Evolutionary conservation across 495 filamentous ascomycete species (phyloP), one percentile per base, ranked within the genome.

Genomic region (Penicillium coprophilum): DNA sequence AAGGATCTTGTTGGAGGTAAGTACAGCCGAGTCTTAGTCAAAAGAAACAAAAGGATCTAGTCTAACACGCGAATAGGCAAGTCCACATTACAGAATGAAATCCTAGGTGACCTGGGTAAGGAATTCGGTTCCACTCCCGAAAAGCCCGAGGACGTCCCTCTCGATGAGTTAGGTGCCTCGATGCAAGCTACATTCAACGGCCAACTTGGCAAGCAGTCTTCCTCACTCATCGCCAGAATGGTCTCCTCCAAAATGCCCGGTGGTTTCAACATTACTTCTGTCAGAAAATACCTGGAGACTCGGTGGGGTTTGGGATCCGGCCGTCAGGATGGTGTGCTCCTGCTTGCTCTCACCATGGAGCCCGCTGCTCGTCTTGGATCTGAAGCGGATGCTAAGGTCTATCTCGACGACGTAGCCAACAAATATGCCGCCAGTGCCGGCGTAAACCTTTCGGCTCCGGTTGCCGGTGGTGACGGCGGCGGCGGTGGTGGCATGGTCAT

Each of bases 241-340:
- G 92, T 99, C 27, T 97, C 95, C 4, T 96, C 94, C 6, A 99
- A 99, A 73, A 97, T 99, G 94, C 95, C 94, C 31, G 95, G 92
- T 67, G 94, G 94, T 46, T 99, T 97, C 81, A 99, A 97, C 69
- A 97, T 97, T 68, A 96, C 93, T 62, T 80, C 87, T 2, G 90
- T 94, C 12, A 82, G 93, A 46, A 97, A 99, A 76, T 94, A 97
- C 63, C 71, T 99, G 21, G 91, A 96, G 75, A 93, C 92, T 6
- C 80, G 91, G 68, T 99, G 92, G 91, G 95, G 94, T 32, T 75
- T 99, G 51, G 90, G 80, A 5, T 69, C 87, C 31, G 95, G 95
- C 21, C 81, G 95, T 61, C 94, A 99, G 69, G 95, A 97, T 70
- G 91, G 92, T 58, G 91, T 88, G 15, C 80, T 97, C 45, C 76